Evolutionary conservation across 306 rosid species (phyloP), one percentile per base, ranked within the genome.

Genomic region (Cucurbita argyrosperma): DNA sequence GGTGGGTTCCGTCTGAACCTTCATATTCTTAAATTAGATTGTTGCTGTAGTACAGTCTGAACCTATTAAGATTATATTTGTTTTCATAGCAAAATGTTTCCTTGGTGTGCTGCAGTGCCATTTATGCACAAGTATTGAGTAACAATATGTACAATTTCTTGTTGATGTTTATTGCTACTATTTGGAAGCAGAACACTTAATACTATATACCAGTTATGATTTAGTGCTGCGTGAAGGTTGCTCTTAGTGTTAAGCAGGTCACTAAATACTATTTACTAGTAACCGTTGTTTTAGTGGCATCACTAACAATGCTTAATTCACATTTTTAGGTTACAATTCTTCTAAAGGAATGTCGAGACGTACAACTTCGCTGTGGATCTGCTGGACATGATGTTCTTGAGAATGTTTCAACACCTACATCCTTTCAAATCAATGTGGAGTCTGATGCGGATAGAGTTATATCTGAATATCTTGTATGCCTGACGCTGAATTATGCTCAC

Each of bases 341-440:
- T 77, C 73, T 94, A 74, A 94, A 94, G 86, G 99, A 91, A 78
- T 94, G 99, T 74, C 95, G 92, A 77, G 99, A 94, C 73, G 81
- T 94, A 57, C 99, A 94, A 79, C 87, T 94, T 83, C 95, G 97
- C 50, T 87, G 97, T 76, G 88, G 91, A 61, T 85, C 90, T 75
- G 46, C 77, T 61, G 85, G 82, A 56, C 63, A 77, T 70, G 94
- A 85, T 78, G 73, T 63, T 66, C 69, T 40, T 70, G 78, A 74
- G 67, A 85, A 79, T 67, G 71, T 66, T 52, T 71, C 82, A 46
- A 35, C 74, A 63, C 30, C 69, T 70, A 67, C 77, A 39, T 59
- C 80, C 50, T 64, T 81, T 71, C 82, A 72, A 78, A 79, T 81
- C 78, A 75, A 42, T 74, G 40, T 75, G 10, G 88, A 80, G 62